Evolutionary conservation across 1,139 yeast genomes (phyloP), one percentile per base, ranked within the genome.

Genomic region (Candida pseudocylindracea): DNA sequence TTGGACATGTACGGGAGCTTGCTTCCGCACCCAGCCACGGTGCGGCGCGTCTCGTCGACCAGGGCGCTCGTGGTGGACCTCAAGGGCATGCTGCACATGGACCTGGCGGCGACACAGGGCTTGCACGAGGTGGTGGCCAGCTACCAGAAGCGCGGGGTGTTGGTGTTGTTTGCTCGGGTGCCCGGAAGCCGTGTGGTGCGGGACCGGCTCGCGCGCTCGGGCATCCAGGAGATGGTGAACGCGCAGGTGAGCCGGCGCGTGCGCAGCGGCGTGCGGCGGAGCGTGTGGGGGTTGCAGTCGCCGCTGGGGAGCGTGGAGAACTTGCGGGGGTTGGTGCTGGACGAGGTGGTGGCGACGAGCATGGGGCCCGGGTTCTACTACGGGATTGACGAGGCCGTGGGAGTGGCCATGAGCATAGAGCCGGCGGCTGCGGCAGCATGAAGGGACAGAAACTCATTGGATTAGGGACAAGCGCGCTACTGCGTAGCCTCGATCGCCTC

Each of bases 331-430:
- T 8, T 8, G 10, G 9, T 25, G 26, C 10, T 9, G 10, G 20
- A 15, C 20, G 20, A 15, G 20, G 20, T 8, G 31, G 32, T 20
- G 29, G 38, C 53, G 1, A 41, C 49, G 10, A 45, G 47, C 2
- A 38, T 53, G 41, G 58, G 57, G 2, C 44, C 40, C 8, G 58
- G 58, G 12, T 53, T 53, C 35, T 53, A 46, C 35, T 41, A 50
- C 11, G 52, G 56, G 34, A 52, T 53, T 12, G 57, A 52, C 15
- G 53, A 49, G 29, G 56, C 57, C 2, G 38, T 51, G 29, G 40
- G 36, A 35, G 41, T 45, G 10, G 20, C 32, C 11, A 15, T 15
- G 20, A 15, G 20, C 20, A 6, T 15, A 6, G 20, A 15, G 20
- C 20, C 6, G 20, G 20, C 20, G 6, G 20, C 20, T 15, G 20